These are phyloP conservation scores for Colletotrichum tofieldiae DNA, from an alignment of 2,329 filamentous ascomycete genomes.

Conservation along the genomic window DNA sequence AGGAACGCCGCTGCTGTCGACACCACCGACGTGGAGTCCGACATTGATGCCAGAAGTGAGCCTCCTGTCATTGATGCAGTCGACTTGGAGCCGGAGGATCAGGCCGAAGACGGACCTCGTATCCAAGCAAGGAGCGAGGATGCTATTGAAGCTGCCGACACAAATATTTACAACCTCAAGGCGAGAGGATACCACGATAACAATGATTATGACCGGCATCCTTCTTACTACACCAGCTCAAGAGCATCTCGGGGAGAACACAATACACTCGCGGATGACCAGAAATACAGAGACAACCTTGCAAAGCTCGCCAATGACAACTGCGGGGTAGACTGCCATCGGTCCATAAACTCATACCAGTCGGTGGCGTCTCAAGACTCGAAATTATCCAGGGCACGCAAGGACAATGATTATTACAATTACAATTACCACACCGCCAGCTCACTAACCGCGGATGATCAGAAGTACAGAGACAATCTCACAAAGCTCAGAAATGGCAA, in stretches of 20 bases:
- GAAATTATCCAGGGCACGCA: neutral
- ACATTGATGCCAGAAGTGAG: conserved; percentile 8
- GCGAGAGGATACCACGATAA: neutral
- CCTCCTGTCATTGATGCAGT: neutral
- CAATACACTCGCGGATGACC: conserved; percentile 8
- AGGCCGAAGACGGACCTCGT: neutral
- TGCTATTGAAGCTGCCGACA: neutral
- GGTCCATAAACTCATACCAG: neutral
- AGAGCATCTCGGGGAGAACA: conserved; percentile 13
- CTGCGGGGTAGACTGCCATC: neutral
- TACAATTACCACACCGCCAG: neutral
- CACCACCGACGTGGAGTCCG: neutral
- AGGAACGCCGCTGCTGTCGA: neutral
- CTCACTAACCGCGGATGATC: neutral
- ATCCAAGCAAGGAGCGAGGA: conserved; percentile 6
- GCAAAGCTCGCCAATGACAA: neutral
- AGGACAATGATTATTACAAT: neutral
- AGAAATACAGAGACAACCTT: conserved; percentile 25
- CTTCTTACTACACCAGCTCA: neutral
- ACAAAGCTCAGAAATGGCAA: neutral
- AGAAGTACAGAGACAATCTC: neutral
- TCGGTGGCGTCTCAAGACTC: conserved; percentile 13
- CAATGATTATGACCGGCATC: neutral
- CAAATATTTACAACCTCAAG: neutral
- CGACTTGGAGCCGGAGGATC: neutral